Evolutionary conservation across 2,329 filamentous ascomycete species (phyloP).

Genomic region (Daldinia sp.): DNA sequence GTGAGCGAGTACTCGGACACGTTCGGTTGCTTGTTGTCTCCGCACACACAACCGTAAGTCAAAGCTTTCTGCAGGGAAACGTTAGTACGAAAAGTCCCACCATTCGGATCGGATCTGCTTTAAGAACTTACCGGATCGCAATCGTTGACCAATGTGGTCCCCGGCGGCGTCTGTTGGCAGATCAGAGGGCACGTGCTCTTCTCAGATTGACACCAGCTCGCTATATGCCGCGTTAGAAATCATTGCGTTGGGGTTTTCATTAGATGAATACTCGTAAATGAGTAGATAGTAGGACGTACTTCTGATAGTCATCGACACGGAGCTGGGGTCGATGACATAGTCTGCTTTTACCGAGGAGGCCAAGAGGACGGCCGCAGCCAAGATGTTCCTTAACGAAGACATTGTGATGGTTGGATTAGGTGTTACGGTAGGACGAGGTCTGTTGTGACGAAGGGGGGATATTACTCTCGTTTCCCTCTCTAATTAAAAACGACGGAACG

Average conservation of each 20-base stretch:
- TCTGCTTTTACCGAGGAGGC: constrained; percentile 62
- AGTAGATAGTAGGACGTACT: constrained; percentile 56
- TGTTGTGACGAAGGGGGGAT: constrained; percentile 5
- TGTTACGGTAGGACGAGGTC: constrained; percentile 4
- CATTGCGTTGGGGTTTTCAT: neutral
- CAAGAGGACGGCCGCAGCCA: constrained; percentile 64
- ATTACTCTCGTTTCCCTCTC: constrained; percentile 5
- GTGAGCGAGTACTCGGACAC: constrained; percentile 80
- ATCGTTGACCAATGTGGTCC: constrained; percentile 66
- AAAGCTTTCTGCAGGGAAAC: constrained; percentile 58
- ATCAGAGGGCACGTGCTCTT: constrained; percentile 73
- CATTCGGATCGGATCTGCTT: neutral
- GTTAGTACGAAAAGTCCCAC: constrained; percentile 19
- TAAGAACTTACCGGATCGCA: constrained; percentile 68
- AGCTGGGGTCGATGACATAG: constrained; percentile 68
- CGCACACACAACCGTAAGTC: constrained; percentile 77
- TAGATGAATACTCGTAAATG: no score
- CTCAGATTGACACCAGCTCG: constrained; percentile 72
- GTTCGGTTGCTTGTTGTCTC: constrained; percentile 72
- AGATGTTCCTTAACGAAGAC: constrained; percentile 62
- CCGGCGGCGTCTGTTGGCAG: constrained; percentile 67
- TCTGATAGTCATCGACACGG: constrained; percentile 61
- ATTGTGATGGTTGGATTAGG: constrained; percentile 51
- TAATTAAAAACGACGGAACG: constrained; percentile 26
- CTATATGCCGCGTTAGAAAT: constrained; percentile 43